These are phyloP conservation scores for Barbatosphaeria neglecta DNA, from an alignment of 495 filamentous ascomycete genomes.

Conservation along the genomic window DNA sequence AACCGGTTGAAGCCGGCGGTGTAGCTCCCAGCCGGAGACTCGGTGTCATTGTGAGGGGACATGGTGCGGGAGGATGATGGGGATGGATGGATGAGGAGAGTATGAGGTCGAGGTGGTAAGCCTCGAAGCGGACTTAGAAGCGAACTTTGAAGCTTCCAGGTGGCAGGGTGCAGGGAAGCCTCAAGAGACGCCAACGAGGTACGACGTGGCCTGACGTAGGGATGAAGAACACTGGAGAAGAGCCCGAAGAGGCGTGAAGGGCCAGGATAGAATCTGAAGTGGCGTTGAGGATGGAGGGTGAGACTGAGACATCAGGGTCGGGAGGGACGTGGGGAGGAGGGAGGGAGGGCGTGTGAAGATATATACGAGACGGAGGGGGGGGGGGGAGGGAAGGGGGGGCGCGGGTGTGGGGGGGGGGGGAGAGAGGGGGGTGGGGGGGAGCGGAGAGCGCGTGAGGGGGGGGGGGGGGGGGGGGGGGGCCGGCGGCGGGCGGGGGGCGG, in stretches of 20 bases:
- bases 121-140: too few species aligned
- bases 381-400: conserved; percentile 3
- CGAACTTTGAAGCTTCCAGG: too few species aligned
- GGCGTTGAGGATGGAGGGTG: background rate
- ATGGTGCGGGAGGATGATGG: conserved; percentile 12
- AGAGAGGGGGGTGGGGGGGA: too few species aligned
- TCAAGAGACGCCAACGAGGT: background rate
- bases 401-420: conserved; percentile 6
- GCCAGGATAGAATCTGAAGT: background rate
- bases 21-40: conserved; percentile 36
- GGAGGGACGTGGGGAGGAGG: background rate
- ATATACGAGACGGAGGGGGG: background rate
- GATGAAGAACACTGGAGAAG: too few species aligned
- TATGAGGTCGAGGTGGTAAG: background rate
- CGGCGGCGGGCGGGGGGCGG: too few species aligned
- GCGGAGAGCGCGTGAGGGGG: too few species aligned
- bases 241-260: background rate
- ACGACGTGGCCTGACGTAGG: background rate
- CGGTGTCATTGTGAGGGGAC: conserved; percentile 41
- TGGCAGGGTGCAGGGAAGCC: background rate
- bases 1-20: conserved; percentile 32
- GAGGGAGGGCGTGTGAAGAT: conserved; percentile 7
- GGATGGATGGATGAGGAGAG: background rate
- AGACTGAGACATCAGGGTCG: background rate
- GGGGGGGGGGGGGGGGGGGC: too few species aligned